phyloP scores from a whole-genome alignment of 495 filamentous ascomycete genomes.

The Neurospora cerealis region DNA sequence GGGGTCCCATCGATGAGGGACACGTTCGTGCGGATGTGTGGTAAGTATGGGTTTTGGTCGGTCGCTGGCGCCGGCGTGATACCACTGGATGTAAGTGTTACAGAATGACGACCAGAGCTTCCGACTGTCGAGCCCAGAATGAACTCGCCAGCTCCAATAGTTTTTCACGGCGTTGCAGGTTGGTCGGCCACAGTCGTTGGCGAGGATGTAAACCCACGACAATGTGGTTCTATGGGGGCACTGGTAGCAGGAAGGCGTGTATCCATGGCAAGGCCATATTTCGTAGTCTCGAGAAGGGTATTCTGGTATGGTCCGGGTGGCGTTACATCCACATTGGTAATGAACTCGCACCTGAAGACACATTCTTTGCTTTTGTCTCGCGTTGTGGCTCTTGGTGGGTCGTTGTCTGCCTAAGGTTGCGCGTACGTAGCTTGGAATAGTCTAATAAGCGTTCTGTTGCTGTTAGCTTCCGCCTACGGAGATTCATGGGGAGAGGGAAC shows the following conservation, averaged over 20 bases:
- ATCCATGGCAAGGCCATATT: background rate
- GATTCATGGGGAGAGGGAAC: background rate
- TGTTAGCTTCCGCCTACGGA: background rate
- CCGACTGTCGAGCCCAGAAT: background rate
- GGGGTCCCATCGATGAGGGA: background rate
- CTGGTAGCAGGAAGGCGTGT: background rate
- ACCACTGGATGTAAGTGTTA: background rate
- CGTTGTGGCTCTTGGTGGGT: background rate
- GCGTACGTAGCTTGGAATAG: background rate
- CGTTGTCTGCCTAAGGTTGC: background rate
- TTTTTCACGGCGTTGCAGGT: background rate
- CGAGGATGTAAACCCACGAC: background rate
- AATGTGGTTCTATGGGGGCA: fast-evolving
- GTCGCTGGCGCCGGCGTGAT: background rate
- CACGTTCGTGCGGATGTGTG: background rate
- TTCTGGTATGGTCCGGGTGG: background rate
- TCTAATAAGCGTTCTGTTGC: background rate
- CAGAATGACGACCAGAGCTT: background rate
- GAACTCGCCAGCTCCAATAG: background rate
- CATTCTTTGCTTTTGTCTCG: background rate
- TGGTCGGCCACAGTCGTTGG: background rate
- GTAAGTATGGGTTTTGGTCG: background rate
- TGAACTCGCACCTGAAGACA: background rate
- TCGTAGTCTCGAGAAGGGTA: background rate
- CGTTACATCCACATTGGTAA: background rate